phyloP scores from a whole-genome alignment of 179 eudicot genomes.

The Patellifolia procumbens region DNA sequence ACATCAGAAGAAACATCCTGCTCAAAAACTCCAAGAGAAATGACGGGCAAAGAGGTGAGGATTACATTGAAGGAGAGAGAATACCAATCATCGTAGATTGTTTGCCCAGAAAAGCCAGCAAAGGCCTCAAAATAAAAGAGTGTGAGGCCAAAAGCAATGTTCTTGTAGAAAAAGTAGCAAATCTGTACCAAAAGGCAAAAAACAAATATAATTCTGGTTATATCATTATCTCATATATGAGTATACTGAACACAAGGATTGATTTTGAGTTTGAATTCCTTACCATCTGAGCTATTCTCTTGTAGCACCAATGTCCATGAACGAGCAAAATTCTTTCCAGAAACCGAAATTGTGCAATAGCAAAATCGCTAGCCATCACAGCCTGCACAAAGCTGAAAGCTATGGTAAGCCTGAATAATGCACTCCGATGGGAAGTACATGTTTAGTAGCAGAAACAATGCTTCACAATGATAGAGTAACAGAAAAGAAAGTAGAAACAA shows the following conservation, averaged over 20 bases:
- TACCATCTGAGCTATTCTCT: slow-evolving; percentile 99
- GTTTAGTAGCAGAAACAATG: background rate
- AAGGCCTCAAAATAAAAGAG: slow-evolving; percentile 96
- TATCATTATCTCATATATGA: background rate
- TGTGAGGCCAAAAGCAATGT: slow-evolving; percentile 98
- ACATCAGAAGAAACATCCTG: slow-evolving; percentile 96
- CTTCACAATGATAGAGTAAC: background rate
- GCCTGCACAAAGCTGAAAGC: slow-evolving; percentile 72
- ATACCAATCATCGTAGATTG: slow-evolving; percentile 92
- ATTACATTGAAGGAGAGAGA: slow-evolving; percentile 85
- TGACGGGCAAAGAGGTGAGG: slow-evolving; percentile 93
- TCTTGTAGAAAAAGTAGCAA: slow-evolving; percentile 99
- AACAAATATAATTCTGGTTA: slow-evolving; percentile 1
- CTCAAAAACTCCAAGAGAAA: slow-evolving; percentile 95
- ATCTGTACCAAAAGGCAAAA: slow-evolving; percentile 50
- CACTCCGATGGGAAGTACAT: background rate
- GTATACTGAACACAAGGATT: background rate
- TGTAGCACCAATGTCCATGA: slow-evolving; percentile 99
- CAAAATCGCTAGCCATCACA: slow-evolving; percentile 99
- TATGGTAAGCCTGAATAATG: slow-evolving; percentile 43
- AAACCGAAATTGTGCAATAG: slow-evolving; percentile 94
- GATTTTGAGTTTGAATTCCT: slow-evolving; percentile 15
- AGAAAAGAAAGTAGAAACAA: background rate
- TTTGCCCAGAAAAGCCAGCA: slow-evolving; percentile 94
- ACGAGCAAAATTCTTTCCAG: slow-evolving; percentile 92